Evolutionary conservation across 805 yeast genomes (phyloP).

Genomic region (Clavispora phyllophila): DNA sequence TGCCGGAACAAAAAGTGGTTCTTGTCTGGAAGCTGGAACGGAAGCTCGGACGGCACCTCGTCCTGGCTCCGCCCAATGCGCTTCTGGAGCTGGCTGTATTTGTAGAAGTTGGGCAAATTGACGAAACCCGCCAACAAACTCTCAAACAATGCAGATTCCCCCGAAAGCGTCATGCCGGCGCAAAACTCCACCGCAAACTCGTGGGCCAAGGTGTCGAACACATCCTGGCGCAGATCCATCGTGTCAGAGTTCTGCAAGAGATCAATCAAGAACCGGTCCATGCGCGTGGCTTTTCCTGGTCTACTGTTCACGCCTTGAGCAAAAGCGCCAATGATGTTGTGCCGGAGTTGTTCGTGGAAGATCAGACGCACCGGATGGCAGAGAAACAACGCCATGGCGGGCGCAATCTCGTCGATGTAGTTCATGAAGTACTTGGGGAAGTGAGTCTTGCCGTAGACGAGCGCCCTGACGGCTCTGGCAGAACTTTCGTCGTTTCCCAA

Average conservation of each 20-base stretch:
- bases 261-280: constrained; percentile 25
- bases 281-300: constrained; percentile 2
- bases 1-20: constrained; percentile 35
- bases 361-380: constrained; percentile 23
- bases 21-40: constrained; percentile 38
- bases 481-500: constrained; percentile 10
- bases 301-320: neutral
- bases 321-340: neutral
- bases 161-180: constrained; percentile 30
- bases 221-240: constrained; percentile 22
- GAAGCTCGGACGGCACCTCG: constrained; percentile 22
- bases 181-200: constrained; percentile 39
- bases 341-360: constrained; percentile 11
- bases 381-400: constrained; percentile 30
- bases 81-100: constrained; percentile 33
- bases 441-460: constrained; percentile 33
- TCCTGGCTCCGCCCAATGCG: constrained; percentile 18
- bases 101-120: constrained; percentile 39
- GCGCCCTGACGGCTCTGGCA: constrained; percentile 20
- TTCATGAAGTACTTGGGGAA: constrained; percentile 29
- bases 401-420: constrained; percentile 30
- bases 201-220: constrained; percentile 33
- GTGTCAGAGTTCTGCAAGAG: constrained; percentile 25
- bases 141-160: constrained; percentile 39
- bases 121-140: constrained; percentile 35